Evolutionary conservation across 495 filamentous ascomycete species (phyloP), one percentile per base, ranked within the genome.

Genomic region (Talaromyces ruber): DNA sequence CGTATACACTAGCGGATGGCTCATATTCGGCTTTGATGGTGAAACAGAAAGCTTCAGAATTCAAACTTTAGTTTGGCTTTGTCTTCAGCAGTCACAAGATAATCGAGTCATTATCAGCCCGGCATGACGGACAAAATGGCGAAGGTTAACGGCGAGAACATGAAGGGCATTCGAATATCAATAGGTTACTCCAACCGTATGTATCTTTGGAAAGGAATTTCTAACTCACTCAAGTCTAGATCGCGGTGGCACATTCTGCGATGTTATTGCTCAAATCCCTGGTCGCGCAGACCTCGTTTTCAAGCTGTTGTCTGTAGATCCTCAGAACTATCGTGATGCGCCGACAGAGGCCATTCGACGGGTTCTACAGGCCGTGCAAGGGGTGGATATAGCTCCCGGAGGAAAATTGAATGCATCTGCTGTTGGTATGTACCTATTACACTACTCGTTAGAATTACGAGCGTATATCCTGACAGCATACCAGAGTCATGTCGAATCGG

Each of bases 321-420:
- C 92, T 54, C 79, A 84, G 59, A 93, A 96, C 72, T 96, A 96
- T 66, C 79, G 84, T 56, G 92, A 96, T 82, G 92, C 92, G 2
- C 92, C 92, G 1, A 84, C 92, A 6, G 92, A 96, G 69, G 94
- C 92, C 43, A 96, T 98, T 66, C 86, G 94, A 12, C 89, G 93
- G 59, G 85, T 98, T 55, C 81, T 98, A 70, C 88, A 91, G 66
- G 85, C 85, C 64, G 24, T 50, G 8, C 21, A 60, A 50, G 39
- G 58, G 4, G 25, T 39, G 7, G 34, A 60, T 11, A 60, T 60
- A 26, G 24, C 58, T 4, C 6, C 25, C 6, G 43, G 37, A 1
- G 58, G 51, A 25, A 60, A 52, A 16, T 22, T 60, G 2, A n/a
- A 60, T 52, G 58, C 39, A 32, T 60, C 58, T 21, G 16, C 39